Evolutionary conservation across 768 basidiomycete species (phyloP), one percentile per base, ranked within the genome.

Genomic region (Mrakia gelida): DNA sequence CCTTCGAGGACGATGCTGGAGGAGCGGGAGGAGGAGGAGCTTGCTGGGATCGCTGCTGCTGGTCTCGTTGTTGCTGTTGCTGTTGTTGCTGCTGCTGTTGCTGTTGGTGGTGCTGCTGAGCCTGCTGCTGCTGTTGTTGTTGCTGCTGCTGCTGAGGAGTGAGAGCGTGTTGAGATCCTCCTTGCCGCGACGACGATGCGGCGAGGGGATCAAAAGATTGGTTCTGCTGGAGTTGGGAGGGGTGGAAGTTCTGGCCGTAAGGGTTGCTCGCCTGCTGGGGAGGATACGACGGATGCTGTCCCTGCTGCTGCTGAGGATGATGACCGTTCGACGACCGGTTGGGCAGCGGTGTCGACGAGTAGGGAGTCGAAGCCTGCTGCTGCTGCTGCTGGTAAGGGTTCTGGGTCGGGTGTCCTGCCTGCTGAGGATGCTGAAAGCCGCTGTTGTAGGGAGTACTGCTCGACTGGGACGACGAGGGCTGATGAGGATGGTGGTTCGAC

Each of bases 291-390:
- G 49, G 49, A 52, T 45, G 45, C 11, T 52, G 49, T n/a, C n/a
- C n/a, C 49, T 52, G 49, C 59, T 59, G 59, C 59, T 59, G 59
- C 59, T 59, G 59, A 28, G 59, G 59, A 28, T 59, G 59, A 59
- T 59, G 59, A n/a, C 59, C 59, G 59, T 59, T 59, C 59, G 59
- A 59, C 26, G 59, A n/a, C 59, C 59, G 59, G n/a, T 59, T 59
- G 26, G 59, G 26, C 4, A 59, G 59, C 2, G 59, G 59, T 1
- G 28, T 28, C 26, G 59, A 59, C 8, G 59, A 59, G 59, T 59
- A 59, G n/a, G 59, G 59, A 28, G 59, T n/a, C 23, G 59, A n/a
- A 10, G 26, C 15, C 18, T 23, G 34, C 67, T 70, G 67, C 18
- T 23, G 34, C 67, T 70, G 67, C 67, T 38, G 67, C 38, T 70